These are phyloP conservation scores for Alternaria sp. DNA, from an alignment of 2,329 filamentous ascomycete species.

Conservation along the genomic window DNA sequence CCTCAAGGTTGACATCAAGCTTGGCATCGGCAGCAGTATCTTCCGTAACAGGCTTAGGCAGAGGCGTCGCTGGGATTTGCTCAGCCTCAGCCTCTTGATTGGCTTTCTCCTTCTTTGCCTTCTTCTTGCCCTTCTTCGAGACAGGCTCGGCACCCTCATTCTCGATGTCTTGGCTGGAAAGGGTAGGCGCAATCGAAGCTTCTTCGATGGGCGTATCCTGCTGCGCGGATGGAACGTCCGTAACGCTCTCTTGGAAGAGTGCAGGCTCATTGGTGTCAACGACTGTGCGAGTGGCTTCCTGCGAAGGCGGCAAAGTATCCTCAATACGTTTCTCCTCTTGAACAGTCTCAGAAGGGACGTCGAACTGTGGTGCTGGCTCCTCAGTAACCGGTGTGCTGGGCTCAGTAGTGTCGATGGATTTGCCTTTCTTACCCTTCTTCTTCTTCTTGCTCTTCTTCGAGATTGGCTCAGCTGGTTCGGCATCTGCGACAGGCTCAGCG, in stretches of 20 bases:
- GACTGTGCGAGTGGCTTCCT: neutral
- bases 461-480: constrained; percentile 10
- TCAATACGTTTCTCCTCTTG: constrained; percentile 4
- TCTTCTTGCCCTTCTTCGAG: constrained; percentile 27
- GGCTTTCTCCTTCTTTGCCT: constrained; percentile 23
- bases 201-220: constrained; percentile 4
- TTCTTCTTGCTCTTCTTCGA: constrained; percentile 35
- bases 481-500: constrained; percentile 1
- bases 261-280: neutral
- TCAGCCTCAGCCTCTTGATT: constrained; percentile 7
- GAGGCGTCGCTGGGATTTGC: neutral
- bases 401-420: constrained; percentile 15
- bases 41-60: neutral
- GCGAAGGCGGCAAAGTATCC: neutral
- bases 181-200: neutral
- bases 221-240: neutral
- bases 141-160: constrained; percentile 10
- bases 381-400: constrained; percentile 11
- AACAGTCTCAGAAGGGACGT: constrained; percentile 1
- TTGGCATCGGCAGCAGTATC: neutral
- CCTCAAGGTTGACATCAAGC: neutral
- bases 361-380: constrained; percentile 8
- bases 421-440: constrained; percentile 34
- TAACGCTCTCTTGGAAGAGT: neutral
- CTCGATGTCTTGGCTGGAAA: constrained; percentile 2